Conservation (phyloP, 805 yeast genomes). For the Pichia heedii region DNA sequence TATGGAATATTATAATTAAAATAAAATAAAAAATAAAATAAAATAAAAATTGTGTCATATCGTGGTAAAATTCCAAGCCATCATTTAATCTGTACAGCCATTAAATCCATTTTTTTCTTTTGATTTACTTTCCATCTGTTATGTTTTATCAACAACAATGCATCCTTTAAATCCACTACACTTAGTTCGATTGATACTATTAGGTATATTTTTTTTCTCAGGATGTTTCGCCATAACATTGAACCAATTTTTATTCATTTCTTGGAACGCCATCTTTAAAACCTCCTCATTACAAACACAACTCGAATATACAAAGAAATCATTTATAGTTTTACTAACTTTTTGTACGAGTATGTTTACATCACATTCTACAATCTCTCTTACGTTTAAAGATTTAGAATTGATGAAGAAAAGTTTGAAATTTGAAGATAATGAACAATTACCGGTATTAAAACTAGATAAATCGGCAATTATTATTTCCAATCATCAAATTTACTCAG, state of each 20-base stretch:
- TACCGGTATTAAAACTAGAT: conserved; percentile 15
- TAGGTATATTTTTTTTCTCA: conserved; percentile 21
- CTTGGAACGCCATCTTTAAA: background rate
- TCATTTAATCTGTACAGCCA: too few relatives aligned
- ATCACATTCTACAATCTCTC: conserved; percentile 43
- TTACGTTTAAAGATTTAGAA: conserved; percentile 30
- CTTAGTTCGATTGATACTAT: conserved; percentile 12
- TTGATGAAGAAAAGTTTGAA: conserved; percentile 2
- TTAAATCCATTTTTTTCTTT: background rate
- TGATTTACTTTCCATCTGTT: background rate
- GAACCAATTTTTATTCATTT: conserved; percentile 36
- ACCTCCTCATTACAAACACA: background rate
- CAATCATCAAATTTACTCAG: conserved; percentile 93
- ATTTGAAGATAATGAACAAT: conserved; percentile 6
- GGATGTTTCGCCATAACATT: conserved; percentile 38
- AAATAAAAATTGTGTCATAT: too few relatives aligned
- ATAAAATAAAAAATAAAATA: too few relatives aligned
- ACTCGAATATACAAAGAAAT: conserved; percentile 42
- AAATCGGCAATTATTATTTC: conserved; percentile 47
- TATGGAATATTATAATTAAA: too few relatives aligned
- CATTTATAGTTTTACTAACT: conserved; percentile 47
- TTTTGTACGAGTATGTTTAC: conserved; percentile 37
- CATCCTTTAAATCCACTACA: background rate
- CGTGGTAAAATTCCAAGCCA: too few relatives aligned
- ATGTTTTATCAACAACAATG: background rate